Conservation (phyloP, 257 asterid species). For the Scutellaria galericulata region DNA sequence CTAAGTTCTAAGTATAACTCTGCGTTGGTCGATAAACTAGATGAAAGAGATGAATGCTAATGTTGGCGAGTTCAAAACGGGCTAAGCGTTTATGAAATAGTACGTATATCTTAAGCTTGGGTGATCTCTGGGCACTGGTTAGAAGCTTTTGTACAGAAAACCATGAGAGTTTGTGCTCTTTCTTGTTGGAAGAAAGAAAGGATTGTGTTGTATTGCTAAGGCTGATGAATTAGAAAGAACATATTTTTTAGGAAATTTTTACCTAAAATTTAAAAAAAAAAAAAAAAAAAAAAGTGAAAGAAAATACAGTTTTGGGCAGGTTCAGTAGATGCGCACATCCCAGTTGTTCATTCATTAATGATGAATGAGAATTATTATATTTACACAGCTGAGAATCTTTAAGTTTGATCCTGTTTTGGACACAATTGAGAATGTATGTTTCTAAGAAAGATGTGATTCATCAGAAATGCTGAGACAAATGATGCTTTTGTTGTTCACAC, state of each 20-base stretch:
- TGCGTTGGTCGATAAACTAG: too few relatives aligned
- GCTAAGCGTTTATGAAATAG: background rate
- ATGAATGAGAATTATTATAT: background rate
- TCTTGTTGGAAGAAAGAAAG: background rate
- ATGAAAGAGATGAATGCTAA: background rate
- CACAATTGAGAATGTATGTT: slow-evolving; percentile 30
- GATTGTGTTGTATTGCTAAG: background rate
- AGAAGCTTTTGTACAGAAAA: slow-evolving; percentile 32
- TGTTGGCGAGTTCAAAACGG: background rate
- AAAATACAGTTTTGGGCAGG: background rate
- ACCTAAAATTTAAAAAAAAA: too few relatives aligned
- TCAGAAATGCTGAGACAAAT: background rate
- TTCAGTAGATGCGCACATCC: background rate
- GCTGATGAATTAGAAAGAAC: slow-evolving; percentile 12
- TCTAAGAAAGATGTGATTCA: background rate
- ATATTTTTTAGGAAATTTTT: background rate
- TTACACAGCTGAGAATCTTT: slow-evolving; percentile 3
- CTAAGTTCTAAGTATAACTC: slow-evolving; percentile 19
- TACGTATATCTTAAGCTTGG: background rate
- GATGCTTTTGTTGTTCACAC: background rate
- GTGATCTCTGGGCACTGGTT: background rate
- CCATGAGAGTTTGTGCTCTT: background rate
- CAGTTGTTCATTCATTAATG: background rate
- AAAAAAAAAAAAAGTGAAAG: background rate
- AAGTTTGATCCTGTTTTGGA: background rate